phyloP scores from a whole-genome alignment of 2,329 filamentous ascomycete genomes.

The Chalaropsis thielavioides region DNA sequence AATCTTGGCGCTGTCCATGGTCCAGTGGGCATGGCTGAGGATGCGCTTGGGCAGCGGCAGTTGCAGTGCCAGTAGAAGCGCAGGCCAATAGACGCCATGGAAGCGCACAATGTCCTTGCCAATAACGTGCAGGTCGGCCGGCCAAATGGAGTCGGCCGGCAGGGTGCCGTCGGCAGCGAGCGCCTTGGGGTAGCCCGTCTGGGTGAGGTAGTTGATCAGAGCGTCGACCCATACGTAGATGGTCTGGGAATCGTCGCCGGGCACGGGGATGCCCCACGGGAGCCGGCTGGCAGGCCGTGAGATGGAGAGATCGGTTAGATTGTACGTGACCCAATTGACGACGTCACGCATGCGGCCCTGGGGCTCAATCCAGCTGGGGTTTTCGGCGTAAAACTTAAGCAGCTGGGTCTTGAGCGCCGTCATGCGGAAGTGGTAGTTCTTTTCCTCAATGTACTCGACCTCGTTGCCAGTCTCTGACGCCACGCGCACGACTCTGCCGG shows the following conservation, averaged over 20 bases:
- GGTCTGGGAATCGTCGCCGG: slow-evolving; percentile 69
- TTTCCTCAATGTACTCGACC: slow-evolving; percentile 88
- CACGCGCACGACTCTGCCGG: slow-evolving; percentile 69
- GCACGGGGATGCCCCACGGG: slow-evolving; percentile 79
- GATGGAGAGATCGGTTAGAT: slow-evolving; percentile 76
- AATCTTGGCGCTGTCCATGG: slow-evolving; percentile 84
- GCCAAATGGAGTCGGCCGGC: slow-evolving; percentile 64
- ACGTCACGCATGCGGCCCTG: slow-evolving; percentile 61
- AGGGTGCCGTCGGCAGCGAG: slow-evolving; percentile 30
- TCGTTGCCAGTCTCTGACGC: slow-evolving; percentile 79
- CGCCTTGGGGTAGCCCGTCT: slow-evolving; percentile 39
- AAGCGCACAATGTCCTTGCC: slow-evolving; percentile 96
- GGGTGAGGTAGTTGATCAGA: slow-evolving; percentile 83
- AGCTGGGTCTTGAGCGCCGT: slow-evolving; percentile 68
- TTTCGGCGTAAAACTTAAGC: slow-evolving; percentile 62
- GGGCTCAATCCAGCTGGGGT: slow-evolving; percentile 67
- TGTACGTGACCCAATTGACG: slow-evolving; percentile 57
- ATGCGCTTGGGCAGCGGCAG: slow-evolving; percentile 66
- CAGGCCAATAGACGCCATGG: slow-evolving; percentile 96
- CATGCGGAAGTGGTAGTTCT: slow-evolving; percentile 88
- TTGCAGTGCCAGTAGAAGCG: slow-evolving; percentile 77
- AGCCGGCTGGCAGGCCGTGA: slow-evolving; percentile 68
- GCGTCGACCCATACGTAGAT: slow-evolving; percentile 99
- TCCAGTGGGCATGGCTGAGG: slow-evolving; percentile 90
- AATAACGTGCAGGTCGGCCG: slow-evolving; percentile 79